Evolutionary conservation across 495 filamentous ascomycete species (phyloP).

Genomic region (Lophium mytilinum): DNA sequence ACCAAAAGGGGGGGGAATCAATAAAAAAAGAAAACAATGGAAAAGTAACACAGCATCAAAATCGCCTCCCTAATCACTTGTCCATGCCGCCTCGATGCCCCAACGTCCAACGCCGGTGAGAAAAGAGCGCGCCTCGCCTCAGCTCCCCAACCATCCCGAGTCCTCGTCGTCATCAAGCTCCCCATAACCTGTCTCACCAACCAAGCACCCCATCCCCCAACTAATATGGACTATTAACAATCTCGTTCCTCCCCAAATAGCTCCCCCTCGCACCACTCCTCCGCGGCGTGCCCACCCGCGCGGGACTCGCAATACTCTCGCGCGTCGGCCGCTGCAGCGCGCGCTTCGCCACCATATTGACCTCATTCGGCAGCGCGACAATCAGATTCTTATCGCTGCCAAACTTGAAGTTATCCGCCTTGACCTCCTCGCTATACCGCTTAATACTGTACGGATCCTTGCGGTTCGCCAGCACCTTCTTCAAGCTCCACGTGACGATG

Average conservation of each 20-base stretch:
- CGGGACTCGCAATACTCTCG: conserved; percentile 75
- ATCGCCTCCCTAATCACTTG: no score
- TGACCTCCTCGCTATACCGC: conserved; percentile 88
- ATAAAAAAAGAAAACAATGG: no score
- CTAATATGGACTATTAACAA: conserved; percentile 80
- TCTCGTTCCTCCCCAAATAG: conserved; percentile 60
- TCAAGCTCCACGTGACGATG: conserved; percentile 92
- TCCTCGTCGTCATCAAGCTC: no score
- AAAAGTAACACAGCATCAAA: no score
- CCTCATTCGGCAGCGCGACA: conserved; percentile 91
- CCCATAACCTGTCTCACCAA: no score
- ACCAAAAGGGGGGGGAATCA: no score
- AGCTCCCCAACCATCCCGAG: no score
- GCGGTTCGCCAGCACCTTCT: conserved; percentile 68
- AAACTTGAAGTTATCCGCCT: conserved; percentile 98
- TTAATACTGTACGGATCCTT: conserved; percentile 94
- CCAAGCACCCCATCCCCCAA: not conserved
- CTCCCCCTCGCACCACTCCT: conserved; percentile 42
- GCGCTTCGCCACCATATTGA: conserved; percentile 88
- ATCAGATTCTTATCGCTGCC: conserved; percentile 96
- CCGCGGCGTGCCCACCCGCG: conserved; percentile 41
- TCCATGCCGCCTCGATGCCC: no score
- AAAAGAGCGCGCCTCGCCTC: no score
- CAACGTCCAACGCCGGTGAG: no score
- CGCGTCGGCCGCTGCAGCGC: conserved; percentile 80